phyloP scores from a whole-genome alignment of 768 basidiomycete genomes.

The Agaricus sinodeliciosus region DNA sequence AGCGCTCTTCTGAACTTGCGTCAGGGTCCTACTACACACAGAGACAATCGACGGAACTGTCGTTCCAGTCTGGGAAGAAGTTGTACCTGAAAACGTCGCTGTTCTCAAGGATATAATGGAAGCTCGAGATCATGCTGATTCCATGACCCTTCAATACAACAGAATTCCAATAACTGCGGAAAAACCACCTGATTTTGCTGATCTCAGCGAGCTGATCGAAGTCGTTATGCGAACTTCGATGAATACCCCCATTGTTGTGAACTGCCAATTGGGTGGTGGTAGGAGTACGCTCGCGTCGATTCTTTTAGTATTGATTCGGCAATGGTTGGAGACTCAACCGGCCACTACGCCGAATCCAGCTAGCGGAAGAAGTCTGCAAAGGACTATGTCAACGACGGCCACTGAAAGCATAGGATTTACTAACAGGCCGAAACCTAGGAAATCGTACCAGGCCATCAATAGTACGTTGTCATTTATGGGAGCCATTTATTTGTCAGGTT shows the following conservation, averaged over 20 bases:
- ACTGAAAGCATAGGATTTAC: slow-evolving; percentile 11
- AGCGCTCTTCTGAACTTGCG: background rate
- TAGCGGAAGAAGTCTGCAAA: slow-evolving; percentile 22
- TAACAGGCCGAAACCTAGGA: slow-evolving; percentile 18
- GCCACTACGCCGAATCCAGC: slow-evolving; percentile 23
- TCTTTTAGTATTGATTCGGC: slow-evolving; percentile 74
- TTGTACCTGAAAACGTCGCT: slow-evolving; percentile 59
- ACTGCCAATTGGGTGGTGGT: slow-evolving; percentile 92
- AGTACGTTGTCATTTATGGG: background rate
- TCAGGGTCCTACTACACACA: slow-evolving; percentile 79
- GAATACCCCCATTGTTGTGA: slow-evolving; percentile 81
- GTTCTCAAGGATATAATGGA: slow-evolving; percentile 89
- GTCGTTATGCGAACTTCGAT: slow-evolving; percentile 65
- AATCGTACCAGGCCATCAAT: slow-evolving; percentile 4
- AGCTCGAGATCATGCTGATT: slow-evolving; percentile 34
- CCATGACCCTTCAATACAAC: slow-evolving; percentile 66
- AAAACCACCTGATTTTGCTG: slow-evolving; percentile 66
- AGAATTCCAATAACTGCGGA: slow-evolving; percentile 95
- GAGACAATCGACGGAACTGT: slow-evolving; percentile 85
- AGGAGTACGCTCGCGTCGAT: slow-evolving; percentile 89
- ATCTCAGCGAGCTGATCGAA: slow-evolving; percentile 72
- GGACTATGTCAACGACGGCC: slow-evolving; percentile 42
- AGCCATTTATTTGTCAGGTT: background rate
- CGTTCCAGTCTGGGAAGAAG: slow-evolving; percentile 93
- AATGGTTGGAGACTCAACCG: slow-evolving; percentile 61